These are phyloP conservation scores for Russula emetica DNA, from an alignment of 768 basidiomycete genomes.

Conservation along the genomic window DNA sequence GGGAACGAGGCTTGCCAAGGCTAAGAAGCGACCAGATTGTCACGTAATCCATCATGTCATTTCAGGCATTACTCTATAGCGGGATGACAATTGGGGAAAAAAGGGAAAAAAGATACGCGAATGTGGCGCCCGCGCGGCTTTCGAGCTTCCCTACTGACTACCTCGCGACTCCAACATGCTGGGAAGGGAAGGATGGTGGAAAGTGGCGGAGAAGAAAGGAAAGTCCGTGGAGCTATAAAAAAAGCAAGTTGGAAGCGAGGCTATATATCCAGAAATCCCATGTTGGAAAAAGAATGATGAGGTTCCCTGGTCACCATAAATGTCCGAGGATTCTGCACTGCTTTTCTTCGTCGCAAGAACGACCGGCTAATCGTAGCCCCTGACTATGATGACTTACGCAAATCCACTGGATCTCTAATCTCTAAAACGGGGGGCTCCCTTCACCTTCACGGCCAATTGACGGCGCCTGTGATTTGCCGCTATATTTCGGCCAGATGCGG, in stretches of 20 bases:
- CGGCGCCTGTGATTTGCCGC: neutral
- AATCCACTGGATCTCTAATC: neutral
- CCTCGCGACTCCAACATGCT: conserved; percentile 11
- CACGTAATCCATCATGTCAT: conserved; percentile 11
- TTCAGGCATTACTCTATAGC: conserved; percentile 2
- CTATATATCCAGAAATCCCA: neutral
- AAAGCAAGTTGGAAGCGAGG: conserved; percentile 1
- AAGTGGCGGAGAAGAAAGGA: neutral
- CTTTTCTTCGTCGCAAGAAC: conserved; percentile 12
- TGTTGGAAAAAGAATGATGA: neutral
- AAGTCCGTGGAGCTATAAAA: conserved; percentile 2
- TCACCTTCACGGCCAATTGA: neutral
- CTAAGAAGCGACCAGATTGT: neutral
- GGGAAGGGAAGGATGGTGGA: conserved; percentile 8
- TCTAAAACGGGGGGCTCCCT: neutral
- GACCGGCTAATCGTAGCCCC: neutral
- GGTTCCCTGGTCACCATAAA: conserved; percentile 3
- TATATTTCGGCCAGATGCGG: neutral
- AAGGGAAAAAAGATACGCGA: conserved; percentile 6
- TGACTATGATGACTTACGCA: neutral
- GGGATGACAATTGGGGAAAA: conserved; percentile 9
- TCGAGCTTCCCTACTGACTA: conserved; percentile 3
- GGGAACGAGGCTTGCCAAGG: neutral
- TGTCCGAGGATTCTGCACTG: conserved; percentile 21
- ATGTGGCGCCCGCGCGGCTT: conserved; percentile 17